Conservation (phyloP, 306 rosid genomes). For the Vigna mungo region DNA sequence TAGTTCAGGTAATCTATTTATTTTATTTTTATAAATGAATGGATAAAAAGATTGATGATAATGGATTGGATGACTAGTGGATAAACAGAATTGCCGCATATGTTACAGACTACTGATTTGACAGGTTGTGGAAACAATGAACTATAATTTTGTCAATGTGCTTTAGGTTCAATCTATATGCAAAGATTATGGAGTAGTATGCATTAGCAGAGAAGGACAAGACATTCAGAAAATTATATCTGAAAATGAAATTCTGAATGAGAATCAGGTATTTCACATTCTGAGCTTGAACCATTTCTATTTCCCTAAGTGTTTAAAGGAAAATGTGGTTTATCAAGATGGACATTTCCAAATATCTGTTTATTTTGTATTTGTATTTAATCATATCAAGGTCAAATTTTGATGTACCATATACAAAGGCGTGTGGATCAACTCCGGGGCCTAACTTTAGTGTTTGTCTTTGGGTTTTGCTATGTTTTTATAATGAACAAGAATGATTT, state of each 20-base stretch:
- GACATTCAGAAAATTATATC: slow-evolving; percentile 45
- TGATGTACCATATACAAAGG: slow-evolving; percentile 11
- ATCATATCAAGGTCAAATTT: slow-evolving; percentile 9
- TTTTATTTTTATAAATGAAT: background rate
- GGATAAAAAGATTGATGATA: background rate
- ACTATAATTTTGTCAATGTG: slow-evolving; percentile 24
- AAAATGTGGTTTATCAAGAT: background rate
- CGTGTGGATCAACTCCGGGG: background rate
- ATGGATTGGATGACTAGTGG: background rate
- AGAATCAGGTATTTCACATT: slow-evolving; percentile 40
- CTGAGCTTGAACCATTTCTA: background rate
- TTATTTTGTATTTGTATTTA: slow-evolving; percentile 29
- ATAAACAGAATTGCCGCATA: background rate
- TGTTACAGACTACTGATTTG: slow-evolving; percentile 16
- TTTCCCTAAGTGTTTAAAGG: background rate
- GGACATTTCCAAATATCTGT: slow-evolving; percentile 28
- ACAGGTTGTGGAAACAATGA: slow-evolving; percentile 29
- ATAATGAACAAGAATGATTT: slow-evolving; percentile 19
- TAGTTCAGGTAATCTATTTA: background rate
- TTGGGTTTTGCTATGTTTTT: slow-evolving; percentile 12
- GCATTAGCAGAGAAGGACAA: slow-evolving; percentile 54
- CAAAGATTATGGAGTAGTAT: slow-evolving; percentile 50
- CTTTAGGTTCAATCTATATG: slow-evolving; percentile 45
- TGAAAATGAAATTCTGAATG: slow-evolving; percentile 40
- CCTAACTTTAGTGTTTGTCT: background rate